Evolutionary conservation across 2,329 filamentous ascomycete species (phyloP), one percentile per base, ranked within the genome.

Genomic region (Fonsecaea pugnacius): DNA sequence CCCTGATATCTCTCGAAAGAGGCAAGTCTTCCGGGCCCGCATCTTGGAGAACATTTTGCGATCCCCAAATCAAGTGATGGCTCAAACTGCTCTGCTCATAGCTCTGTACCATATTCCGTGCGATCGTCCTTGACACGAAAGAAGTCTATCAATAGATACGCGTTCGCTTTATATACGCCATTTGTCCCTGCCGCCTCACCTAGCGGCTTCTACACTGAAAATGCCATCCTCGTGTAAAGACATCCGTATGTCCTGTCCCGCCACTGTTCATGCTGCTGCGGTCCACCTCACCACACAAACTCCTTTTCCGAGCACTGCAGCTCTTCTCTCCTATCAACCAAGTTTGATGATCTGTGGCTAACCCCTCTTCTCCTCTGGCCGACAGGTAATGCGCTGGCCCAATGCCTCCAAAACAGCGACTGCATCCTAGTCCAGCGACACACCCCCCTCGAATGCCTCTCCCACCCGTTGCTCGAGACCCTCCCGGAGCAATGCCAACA

Each of bases 171-270:
- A 3, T 4, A 24, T 24, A 24, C 18, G 8, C 4, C 10, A 12
- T 5, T 10, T 4, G 18, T 14, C 30, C 21, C 12, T 53, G 6
- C 51, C 33, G 51, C 8, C 51, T 7, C 18, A 32, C 6, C 51
- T 3, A 18, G 1, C 14, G 2, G 4, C 1, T 52, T 30, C 7
- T 30, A n/a, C 36, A n/a, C 9, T 16, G n/a, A 46, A 58, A 53
- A 96, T 98, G 95, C 93, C 94, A 64, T 92, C 91, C 78, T 97
- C 94, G 68, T 99, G 95, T 82, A 91, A 93, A 87, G 94, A 98
- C 79, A 91, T 99, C 76, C 88, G 94, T 98, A 85, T 71, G 91
- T 81, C 51, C 55, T 50, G 55, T 56, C 48, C 35, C 46, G 58
- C 54, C 46, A n/a, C 16, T 14, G 18, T 33, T 12, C 14, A n/a